phyloP scores from a whole-genome alignment of 371 early-diverging fungal species.

The Mortierella sp. region DNA sequence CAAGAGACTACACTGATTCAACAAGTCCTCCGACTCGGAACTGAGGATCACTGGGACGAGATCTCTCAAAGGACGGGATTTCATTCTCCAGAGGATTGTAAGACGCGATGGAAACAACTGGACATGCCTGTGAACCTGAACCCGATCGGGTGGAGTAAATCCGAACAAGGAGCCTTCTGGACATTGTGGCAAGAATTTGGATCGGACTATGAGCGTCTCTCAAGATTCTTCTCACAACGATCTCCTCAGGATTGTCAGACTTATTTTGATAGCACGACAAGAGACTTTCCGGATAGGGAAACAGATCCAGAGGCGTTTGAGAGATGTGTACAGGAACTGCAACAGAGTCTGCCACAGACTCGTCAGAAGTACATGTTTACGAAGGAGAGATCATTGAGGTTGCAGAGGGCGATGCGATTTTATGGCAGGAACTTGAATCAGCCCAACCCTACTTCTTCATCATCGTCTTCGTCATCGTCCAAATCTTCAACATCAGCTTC shows the following conservation, averaged over 20 bases:
- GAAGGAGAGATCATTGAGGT: conserved; percentile 21
- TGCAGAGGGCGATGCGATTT: conserved; percentile 16
- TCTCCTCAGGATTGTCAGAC: conserved; percentile 26
- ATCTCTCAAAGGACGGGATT: conserved; percentile 16
- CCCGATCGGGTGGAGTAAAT: conserved; percentile 18
- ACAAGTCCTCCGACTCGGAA: conserved; percentile 33
- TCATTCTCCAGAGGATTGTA: conserved; percentile 29
- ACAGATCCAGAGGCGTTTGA: conserved; percentile 9
- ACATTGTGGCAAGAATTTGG: conserved; percentile 28
- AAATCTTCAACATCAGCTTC: no score
- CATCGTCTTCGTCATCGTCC: no score
- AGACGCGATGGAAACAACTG: conserved; percentile 39
- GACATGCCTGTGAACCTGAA: conserved; percentile 35
- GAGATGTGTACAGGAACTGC: conserved; percentile 3
- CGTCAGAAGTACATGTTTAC: conserved; percentile 27
- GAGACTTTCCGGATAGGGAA: conserved; percentile 13
- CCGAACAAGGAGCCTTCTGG: conserved; percentile 34
- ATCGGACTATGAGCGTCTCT: conserved; percentile 20
- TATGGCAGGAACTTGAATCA: not conserved
- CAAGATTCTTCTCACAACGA: conserved; percentile 7
- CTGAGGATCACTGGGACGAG: conserved; percentile 23
- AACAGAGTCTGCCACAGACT: conserved; percentile 5
- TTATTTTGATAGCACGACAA: conserved; percentile 27
- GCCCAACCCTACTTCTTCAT: no score
- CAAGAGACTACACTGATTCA: conserved; percentile 37